phyloP scores from a whole-genome alignment of 306 rosid species.

The Canavalia gladiata region DNA sequence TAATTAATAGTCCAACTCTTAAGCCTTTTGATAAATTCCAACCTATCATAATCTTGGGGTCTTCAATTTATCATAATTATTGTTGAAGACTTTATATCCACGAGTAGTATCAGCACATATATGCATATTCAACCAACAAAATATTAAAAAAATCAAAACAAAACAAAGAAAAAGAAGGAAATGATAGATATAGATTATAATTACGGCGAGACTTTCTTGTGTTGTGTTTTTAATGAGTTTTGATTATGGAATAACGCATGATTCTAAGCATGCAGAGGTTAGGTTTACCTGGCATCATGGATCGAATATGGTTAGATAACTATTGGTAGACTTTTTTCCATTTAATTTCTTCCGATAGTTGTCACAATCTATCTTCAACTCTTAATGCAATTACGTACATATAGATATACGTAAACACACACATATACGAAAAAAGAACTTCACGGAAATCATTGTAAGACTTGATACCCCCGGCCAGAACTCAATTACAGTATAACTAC shows the following conservation, averaged over 20 bases:
- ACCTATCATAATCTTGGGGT: slow-evolving; percentile 6
- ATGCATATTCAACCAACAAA: neutral
- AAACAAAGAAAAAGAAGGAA: neutral
- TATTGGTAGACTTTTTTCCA: neutral
- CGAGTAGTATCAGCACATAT: neutral
- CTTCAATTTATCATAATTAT: neutral
- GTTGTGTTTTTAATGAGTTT: neutral
- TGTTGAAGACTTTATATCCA: neutral
- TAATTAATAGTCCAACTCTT: slow-evolving; percentile 7
- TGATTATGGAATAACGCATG: neutral
- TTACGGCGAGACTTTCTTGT: slow-evolving; percentile 3
- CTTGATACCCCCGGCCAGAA: neutral
- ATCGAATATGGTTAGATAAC: neutral
- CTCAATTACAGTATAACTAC: too few relatives aligned
- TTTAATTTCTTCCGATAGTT: neutral
- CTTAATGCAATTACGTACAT: slow-evolving; percentile 1
- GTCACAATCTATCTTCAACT: neutral
- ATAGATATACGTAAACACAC: neutral
- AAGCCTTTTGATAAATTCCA: neutral
- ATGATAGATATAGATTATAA: neutral
- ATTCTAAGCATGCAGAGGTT: neutral
- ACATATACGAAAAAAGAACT: neutral
- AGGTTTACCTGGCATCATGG: neutral
- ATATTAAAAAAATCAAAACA: neutral
- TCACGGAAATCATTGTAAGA: neutral